Evolutionary conservation across 2,329 filamentous ascomycete genomes (phyloP).

Genomic region (Periglandula ipomoeae): DNA sequence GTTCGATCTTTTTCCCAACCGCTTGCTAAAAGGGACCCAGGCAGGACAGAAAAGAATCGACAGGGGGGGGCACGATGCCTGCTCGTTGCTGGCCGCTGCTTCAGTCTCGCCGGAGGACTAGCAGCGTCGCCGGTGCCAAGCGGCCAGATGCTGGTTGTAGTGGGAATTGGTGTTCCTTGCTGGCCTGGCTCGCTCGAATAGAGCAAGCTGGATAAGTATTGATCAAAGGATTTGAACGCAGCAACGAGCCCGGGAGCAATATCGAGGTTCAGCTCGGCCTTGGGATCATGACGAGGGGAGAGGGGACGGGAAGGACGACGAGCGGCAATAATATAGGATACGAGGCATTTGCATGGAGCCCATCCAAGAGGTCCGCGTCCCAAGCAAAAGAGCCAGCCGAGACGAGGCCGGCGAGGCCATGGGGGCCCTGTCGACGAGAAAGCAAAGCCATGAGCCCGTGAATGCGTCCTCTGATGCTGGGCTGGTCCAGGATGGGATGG

Average conservation of each 20-base stretch:
- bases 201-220: too few species aligned
- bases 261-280: too few species aligned
- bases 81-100: not conserved
- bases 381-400: too few species aligned
- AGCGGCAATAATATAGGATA: slow-evolving; percentile 1
- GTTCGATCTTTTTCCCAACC: slow-evolving; percentile 10
- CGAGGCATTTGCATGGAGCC: not conserved
- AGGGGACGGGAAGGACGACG: not conserved
- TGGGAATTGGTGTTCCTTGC: not conserved
- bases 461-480: not conserved
- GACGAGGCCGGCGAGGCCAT: too few species aligned
- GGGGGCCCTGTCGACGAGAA: not conserved
- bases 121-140: not conserved
- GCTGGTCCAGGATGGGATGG: too few species aligned
- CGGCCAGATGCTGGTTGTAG: too few species aligned
- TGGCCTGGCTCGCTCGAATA: not conserved
- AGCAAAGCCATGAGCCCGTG: not conserved
- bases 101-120: not conserved
- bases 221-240: too few species aligned
- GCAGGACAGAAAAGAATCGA: slow-evolving; percentile 1
- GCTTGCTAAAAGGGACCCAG: slow-evolving; percentile 4
- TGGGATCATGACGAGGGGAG: not conserved
- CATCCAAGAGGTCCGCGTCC: not conserved
- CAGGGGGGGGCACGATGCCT: not conserved
- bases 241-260: too few species aligned